These are phyloP conservation scores for Cinnamomum chago DNA, from an alignment of 164 flowering plant genomes.

Conservation along the genomic window DNA sequence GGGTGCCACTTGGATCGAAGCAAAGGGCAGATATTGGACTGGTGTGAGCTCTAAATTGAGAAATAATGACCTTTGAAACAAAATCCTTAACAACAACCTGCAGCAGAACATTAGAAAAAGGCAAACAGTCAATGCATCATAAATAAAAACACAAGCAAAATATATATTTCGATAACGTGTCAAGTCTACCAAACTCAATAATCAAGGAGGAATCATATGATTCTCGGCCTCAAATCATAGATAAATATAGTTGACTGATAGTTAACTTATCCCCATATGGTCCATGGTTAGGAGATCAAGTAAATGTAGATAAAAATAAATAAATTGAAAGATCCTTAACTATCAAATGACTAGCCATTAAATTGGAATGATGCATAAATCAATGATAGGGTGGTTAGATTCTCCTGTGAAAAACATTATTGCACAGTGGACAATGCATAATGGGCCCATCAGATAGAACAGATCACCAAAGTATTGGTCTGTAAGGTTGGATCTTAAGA, in stretches of 20 bases:
- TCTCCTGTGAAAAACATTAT: too few species aligned
- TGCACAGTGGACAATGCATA: too few species aligned
- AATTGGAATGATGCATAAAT: too few species aligned
- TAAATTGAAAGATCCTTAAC: background rate
- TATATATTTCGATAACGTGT: background rate
- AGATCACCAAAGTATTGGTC: too few species aligned
- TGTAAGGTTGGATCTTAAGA: too few species aligned
- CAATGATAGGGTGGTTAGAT: too few species aligned
- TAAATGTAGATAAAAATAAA: background rate
- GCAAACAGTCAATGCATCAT: background rate
- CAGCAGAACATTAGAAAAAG: conserved; percentile 3
- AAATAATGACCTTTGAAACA: conserved; percentile 60
- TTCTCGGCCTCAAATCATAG: background rate
- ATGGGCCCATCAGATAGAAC: too few species aligned
- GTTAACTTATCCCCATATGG: background rate
- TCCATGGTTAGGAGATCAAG: background rate
- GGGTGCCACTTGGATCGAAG: conserved; percentile 94
- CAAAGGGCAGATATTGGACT: conserved; percentile 93
- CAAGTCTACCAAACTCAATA: background rate
- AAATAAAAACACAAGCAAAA: background rate
- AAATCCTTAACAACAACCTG: conserved; percentile 90
- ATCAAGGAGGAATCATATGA: background rate
- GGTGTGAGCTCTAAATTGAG: conserved; percentile 90
- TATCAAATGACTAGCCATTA: too few species aligned
- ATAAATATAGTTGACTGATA: background rate